Conservation (phyloP, 2,329 filamentous ascomycete genomes). For the Aspergillus sclerotialis region DNA sequence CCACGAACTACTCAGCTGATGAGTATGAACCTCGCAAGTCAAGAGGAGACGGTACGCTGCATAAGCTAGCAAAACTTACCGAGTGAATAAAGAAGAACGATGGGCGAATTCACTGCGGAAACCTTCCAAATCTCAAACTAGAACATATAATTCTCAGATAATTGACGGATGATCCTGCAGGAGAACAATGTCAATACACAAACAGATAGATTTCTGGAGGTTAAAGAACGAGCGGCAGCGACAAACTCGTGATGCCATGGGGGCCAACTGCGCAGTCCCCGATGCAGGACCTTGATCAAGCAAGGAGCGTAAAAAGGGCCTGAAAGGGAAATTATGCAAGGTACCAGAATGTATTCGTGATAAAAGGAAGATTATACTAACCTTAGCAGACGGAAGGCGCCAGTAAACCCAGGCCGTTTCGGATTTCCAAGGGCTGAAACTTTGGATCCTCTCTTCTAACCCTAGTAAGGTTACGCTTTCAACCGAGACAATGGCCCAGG, state of each 20-base stretch:
- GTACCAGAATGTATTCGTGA: constrained; percentile 15
- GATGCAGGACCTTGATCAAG: constrained; percentile 21
- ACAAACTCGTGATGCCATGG: constrained; percentile 17
- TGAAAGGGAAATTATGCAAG: constrained; percentile 28
- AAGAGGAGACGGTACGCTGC: constrained; percentile 21
- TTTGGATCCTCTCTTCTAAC: no score
- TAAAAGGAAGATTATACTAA: constrained; percentile 20
- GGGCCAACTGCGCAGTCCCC: constrained; percentile 17
- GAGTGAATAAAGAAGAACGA: constrained; percentile 16
- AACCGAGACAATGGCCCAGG: constrained; percentile 21
- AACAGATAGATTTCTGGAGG: constrained; percentile 16
- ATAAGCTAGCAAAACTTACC: constrained; percentile 25
- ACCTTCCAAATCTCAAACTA: constrained; percentile 23
- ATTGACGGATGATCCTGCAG: constrained; percentile 15
- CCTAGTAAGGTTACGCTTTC: constrained; percentile 10
- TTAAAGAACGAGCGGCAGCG: constrained; percentile 16
- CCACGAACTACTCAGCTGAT: constrained; percentile 33
- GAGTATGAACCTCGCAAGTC: constrained; percentile 25
- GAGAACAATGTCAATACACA: constrained; percentile 26
- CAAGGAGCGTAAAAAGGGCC: constrained; percentile 24
- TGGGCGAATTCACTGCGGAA: constrained; percentile 13
- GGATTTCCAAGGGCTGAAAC: not conserved
- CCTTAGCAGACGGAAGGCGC: constrained; percentile 20
- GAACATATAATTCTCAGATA: constrained; percentile 15
- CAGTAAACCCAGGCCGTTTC: not conserved